Evolutionary conservation across 1,139 yeast genomes (phyloP).

Genomic region (Arxiozyma telluris): DNA sequence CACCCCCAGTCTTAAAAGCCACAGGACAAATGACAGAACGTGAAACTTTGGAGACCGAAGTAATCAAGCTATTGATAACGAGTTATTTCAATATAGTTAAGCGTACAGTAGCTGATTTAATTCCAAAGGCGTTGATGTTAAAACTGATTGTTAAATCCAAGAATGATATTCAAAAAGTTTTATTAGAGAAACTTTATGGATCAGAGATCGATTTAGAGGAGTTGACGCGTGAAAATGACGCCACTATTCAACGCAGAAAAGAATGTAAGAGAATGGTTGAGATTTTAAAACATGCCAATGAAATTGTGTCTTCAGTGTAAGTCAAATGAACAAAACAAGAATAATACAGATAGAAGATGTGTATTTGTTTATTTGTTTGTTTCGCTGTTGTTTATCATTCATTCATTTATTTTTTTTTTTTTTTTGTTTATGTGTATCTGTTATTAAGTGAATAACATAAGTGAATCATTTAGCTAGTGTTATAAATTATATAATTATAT

Average conservation of each 20-base stretch:
- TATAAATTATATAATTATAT: no score
- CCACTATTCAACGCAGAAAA: conserved; percentile 87
- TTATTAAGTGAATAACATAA: no score
- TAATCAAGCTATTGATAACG: conserved; percentile 79
- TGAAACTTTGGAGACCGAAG: conserved; percentile 94
- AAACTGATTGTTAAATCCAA: conserved; percentile 79
- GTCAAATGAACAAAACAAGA: neutral
- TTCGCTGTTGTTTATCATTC: no score
- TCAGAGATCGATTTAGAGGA: conserved; percentile 65
- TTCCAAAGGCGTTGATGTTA: conserved; percentile 92
- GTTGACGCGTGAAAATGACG: conserved; percentile 83
- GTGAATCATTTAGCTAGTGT: no score
- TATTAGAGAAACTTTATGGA: conserved; percentile 71
- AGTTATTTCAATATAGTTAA: conserved; percentile 90
- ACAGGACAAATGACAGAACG: conserved; percentile 92
- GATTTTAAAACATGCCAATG: conserved; percentile 79
- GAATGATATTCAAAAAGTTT: conserved; percentile 81
- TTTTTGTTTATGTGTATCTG: no score
- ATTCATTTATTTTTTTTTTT: no score
- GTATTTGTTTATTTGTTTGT: neutral
- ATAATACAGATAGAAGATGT: neutral
- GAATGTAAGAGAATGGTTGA: conserved; percentile 94
- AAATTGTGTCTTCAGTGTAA: conserved; percentile 79
- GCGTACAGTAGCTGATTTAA: conserved; percentile 84
- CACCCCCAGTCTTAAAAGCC: conserved; percentile 91